Base-by-base conservation (phyloP, 1,284 basidiomycete species). In the Pseudozyma thailandica region DNA sequence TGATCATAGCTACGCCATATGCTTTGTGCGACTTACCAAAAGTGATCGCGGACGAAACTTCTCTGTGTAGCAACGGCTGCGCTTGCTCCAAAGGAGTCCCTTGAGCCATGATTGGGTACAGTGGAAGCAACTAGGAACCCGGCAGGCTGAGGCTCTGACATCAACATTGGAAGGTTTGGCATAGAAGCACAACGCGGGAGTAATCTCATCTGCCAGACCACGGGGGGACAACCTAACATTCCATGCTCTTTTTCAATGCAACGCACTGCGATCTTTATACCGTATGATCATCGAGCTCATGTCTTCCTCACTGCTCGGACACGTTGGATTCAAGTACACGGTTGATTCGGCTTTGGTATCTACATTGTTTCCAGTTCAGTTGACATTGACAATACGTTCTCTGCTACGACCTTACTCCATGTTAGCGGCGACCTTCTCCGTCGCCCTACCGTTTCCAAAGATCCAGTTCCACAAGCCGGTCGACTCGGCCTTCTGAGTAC, bases 381-480 rank as follows among this genome's bases (percentile, higher is more conserved):
- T 6, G 6, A 38, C 35, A 8, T 15, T 7, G 15, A 31, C 30
- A 31, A 31, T 31, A 31, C 15, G 15, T 21, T 46, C 0, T 1
- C 8, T 31, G 15, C 15, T 31, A 31, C 30, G 12, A 12, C 9
- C n/a, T 59, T 35, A 70, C 51, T 72, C 69, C 27, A 66, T 44
- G 55, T 65, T 72, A 15, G 69, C 44, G 38, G 62, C 62, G 2
- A 72, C 69, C 54, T 62, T 66, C 37, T 72, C 69, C 10, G 62
- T 72, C 6, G 69, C 62, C 47, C 49, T 31, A 1, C 23, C 50
- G 45, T 72, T 62, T n/a, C 70, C 70, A 48, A 68, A 62, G 63
- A 72, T 66, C 59, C 59, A 66, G 49, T 66, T 63, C 70, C 70
- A 72, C 54, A 66, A 42, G 10, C 70, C 70, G 12, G 61, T 71